Percentiles rank a stretch among this genome's conserved stretches.
These are phyloP conservation scores for Neurospora tetraspora DNA, from an alignment of 495 filamentous ascomycete species.

Conservation along the genomic window DNA sequence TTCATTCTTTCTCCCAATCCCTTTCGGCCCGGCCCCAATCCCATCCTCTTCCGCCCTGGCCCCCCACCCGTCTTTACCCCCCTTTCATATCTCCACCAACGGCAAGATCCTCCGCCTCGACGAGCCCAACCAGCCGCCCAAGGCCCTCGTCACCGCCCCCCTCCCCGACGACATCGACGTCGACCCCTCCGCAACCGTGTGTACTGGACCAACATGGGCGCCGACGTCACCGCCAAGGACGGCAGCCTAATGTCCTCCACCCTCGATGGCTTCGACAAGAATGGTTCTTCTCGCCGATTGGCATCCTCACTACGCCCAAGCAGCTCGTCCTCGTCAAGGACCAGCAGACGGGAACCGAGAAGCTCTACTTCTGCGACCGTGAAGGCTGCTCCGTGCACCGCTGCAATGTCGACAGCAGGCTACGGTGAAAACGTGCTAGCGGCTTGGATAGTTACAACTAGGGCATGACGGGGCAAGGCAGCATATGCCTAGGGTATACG, in stretches of 20 bases:
- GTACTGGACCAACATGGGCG: slow-evolving; percentile 47
- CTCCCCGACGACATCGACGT: slow-evolving; percentile 42
- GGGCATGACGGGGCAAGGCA: too few relatives aligned
- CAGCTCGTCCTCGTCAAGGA: slow-evolving; percentile 31
- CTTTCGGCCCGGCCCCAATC: too few relatives aligned
- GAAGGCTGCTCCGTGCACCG: slow-evolving; percentile 41
- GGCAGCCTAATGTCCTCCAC: slow-evolving; percentile 33
- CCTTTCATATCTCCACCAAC: not conserved
- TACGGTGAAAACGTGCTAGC: too few relatives aligned
- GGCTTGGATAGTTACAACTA: too few relatives aligned
- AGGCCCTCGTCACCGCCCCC: slow-evolving; percentile 18
- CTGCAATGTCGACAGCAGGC: slow-evolving; percentile 24
- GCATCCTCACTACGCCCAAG: slow-evolving; percentile 42
- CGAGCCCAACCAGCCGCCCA: not conserved
- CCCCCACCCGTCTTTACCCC: too few relatives aligned
- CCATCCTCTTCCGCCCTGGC: too few relatives aligned
- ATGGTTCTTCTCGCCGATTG: slow-evolving; percentile 19
- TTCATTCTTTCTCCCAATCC: too few relatives aligned
- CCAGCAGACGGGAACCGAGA: not conserved
- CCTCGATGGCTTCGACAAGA: slow-evolving; percentile 31
- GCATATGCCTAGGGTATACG: too few relatives aligned
- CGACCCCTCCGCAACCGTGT: slow-evolving; percentile 23
- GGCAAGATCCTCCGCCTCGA: slow-evolving; percentile 8
- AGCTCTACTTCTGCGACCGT: slow-evolving; percentile 44
- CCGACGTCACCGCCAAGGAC: slow-evolving; percentile 17